Evolutionary conservation across 768 basidiomycete genomes (phyloP).

Genomic region (Suillus occidentalis): DNA sequence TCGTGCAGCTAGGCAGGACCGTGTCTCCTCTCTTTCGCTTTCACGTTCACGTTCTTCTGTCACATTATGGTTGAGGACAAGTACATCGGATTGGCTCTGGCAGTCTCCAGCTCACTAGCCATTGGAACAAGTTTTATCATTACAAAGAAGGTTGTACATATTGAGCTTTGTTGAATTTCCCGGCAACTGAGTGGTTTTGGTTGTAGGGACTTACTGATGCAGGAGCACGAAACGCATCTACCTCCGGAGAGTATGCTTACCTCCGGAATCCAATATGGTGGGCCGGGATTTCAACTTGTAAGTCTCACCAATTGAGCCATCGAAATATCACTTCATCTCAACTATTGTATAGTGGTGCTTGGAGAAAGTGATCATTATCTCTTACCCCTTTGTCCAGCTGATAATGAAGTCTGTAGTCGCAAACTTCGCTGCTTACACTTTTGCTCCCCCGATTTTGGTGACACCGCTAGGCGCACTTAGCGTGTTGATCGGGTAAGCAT

Average conservation of each 20-base stretch:
- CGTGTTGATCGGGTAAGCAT: conserved; percentile 88
- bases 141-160: conserved; percentile 84
- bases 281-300: conserved; percentile 91
- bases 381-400: neutral
- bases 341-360: conserved; percentile 68
- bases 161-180: neutral
- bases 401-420: conserved; percentile 47
- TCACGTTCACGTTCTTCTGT: neutral
- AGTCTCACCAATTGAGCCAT: conserved; percentile 36
- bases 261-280: conserved; percentile 95
- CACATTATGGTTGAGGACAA: conserved; percentile 81
- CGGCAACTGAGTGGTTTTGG: conserved; percentile 9
- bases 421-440: conserved; percentile 96
- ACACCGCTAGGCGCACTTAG: conserved; percentile 96
- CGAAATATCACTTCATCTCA: conserved; percentile 10
- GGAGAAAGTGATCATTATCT: conserved; percentile 72
- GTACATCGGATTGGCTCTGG: conserved; percentile 90
- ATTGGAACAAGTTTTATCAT: conserved; percentile 98
- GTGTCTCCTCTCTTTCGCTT: neutral
- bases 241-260: conserved; percentile 85
- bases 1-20: neutral
- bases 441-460: conserved; percentile 97
- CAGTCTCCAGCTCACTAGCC: conserved; percentile 77
- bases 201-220: conserved; percentile 89
- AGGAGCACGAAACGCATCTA: conserved; percentile 52